Conservation (phyloP, 108 stramenopile species). For the Conticribra guillardii region DNA sequence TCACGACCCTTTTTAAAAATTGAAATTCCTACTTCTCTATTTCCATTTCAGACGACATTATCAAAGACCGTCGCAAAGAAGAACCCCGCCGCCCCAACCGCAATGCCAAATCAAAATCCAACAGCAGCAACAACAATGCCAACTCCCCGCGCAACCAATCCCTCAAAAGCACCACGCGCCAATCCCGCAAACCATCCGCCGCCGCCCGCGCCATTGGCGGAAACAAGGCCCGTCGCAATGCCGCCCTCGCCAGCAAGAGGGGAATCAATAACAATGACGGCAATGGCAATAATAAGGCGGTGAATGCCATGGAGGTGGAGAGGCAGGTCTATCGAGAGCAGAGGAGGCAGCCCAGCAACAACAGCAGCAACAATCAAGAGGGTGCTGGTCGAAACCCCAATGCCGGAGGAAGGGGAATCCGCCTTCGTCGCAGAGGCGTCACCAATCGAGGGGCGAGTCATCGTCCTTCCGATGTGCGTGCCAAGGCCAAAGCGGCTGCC, state of each 20-base stretch:
- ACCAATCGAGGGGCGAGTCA: neutral
- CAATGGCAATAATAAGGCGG: conserved; percentile 21
- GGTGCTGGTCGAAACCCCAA: neutral
- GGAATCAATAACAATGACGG: conserved; percentile 36
- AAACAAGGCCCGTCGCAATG: conserved; percentile 74
- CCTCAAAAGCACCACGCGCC: conserved; percentile 9
- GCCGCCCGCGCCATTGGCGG: conserved; percentile 67
- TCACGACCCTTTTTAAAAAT: no score
- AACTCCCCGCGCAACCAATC: neutral
- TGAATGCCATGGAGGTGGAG: conserved; percentile 71
- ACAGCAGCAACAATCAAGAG: conserved; percentile 5
- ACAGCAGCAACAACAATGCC: neutral
- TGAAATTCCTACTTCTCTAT: no score
- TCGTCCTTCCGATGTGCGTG: neutral
- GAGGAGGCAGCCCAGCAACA: conserved; percentile 15
- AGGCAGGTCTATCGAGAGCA: conserved; percentile 59
- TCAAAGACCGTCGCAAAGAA: conserved; percentile 54
- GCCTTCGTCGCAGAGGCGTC: neutral
- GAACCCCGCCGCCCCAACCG: conserved; percentile 12
- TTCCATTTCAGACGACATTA: conserved; percentile 68
- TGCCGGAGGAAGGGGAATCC: conserved; percentile 10
- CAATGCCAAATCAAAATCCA: conserved; percentile 30
- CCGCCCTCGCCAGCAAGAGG: conserved; percentile 57
- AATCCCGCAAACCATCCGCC: conserved; percentile 11
- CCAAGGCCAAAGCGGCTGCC: conserved; percentile 12